These are phyloP conservation scores for Hypoxylon fragiforme DNA, from an alignment of 495 filamentous ascomycete species.

Conservation along the genomic window DNA sequence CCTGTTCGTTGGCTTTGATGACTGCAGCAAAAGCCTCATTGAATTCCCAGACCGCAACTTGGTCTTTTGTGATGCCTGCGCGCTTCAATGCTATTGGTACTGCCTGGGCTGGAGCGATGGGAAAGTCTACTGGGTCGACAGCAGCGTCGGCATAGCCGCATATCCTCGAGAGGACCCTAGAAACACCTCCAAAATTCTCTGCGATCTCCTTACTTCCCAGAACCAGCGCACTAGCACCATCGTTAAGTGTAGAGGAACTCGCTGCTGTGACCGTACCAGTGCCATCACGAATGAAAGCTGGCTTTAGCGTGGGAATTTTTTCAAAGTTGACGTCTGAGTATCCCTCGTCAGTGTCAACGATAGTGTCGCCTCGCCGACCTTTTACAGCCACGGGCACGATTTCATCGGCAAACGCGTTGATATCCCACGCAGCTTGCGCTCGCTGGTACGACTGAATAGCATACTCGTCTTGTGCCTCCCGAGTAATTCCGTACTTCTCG, in stretches of 20 bases:
- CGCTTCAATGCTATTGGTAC: conserved; percentile 87
- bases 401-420: conserved; percentile 78
- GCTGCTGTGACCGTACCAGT: conserved; percentile 92
- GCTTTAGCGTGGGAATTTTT: conserved; percentile 83
- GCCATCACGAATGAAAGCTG: conserved; percentile 82
- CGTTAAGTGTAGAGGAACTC: conserved; percentile 89
- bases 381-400: conserved; percentile 84
- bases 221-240: conserved; percentile 91
- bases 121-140: conserved; percentile 93
- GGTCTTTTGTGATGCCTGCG: conserved; percentile 84
- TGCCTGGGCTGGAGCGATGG: conserved; percentile 86
- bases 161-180: conserved; percentile 80
- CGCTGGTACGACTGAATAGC: conserved; percentile 85
- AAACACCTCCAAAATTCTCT: conserved; percentile 69
- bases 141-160: conserved; percentile 88
- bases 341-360: conserved; percentile 83
- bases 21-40: conserved; percentile 98
- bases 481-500: conserved; percentile 77
- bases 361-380: conserved; percentile 76
- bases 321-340: conserved; percentile 82
- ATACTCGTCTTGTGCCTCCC: conserved; percentile 87
- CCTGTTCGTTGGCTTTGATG: conserved; percentile 92
- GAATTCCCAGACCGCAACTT: conserved; percentile 95
- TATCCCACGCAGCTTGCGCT: conserved; percentile 86
- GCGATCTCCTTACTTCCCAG: conserved; percentile 76